Base-by-base conservation (phyloP, 192 early-diverging fungal genomes). In the Coemansia sp. region DNA sequence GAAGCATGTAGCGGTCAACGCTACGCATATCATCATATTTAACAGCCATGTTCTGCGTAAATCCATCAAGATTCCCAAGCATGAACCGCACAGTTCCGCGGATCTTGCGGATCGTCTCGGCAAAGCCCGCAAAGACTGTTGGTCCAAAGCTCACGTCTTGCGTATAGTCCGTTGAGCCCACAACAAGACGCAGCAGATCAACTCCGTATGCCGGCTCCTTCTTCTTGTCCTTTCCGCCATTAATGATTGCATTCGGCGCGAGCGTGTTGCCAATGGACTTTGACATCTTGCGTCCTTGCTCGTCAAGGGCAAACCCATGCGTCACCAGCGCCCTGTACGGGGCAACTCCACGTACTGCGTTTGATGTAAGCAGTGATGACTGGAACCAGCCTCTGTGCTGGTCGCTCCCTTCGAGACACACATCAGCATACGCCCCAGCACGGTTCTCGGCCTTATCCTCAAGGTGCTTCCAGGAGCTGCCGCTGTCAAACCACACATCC, bases 401-500 rank as follows among this genome's bases (percentile, higher is more conserved):
- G 71, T 93, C 91, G 61, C 86, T 90, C 14, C 92, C 92, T 69
- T 93, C 91, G 7, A 86, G 63, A 75, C 91, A 92, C 60, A 92
- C 76, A 80, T 92, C 91, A 3, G 90, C 90, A 11, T 87, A 67
- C 5, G 72, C 61, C 20, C 75, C 71, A n/a, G 61, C n/a, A 39
- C 61, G 41, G 63, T 49, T 50, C 54, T 76, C 53, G 46, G 75
- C 63, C 77, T 69, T 45, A 74, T 84, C 39, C 44, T 84, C 85
- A 0, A 93, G 68, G 67, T 88, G 73, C 38, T 87, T 88, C 92
- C 92, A 92, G 22, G 88, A 90, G 44, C 87, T 89, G 7, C 92
- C 92, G 66, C 88, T 90, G 67, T 93, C 92, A 63, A 93, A 93
- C 91, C 92, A 93, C 22, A 93, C 92, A 61, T 93, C 92, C 92